Base-by-base conservation (phyloP, 148 eudicot species). In the Diospyros lotus region DNA sequence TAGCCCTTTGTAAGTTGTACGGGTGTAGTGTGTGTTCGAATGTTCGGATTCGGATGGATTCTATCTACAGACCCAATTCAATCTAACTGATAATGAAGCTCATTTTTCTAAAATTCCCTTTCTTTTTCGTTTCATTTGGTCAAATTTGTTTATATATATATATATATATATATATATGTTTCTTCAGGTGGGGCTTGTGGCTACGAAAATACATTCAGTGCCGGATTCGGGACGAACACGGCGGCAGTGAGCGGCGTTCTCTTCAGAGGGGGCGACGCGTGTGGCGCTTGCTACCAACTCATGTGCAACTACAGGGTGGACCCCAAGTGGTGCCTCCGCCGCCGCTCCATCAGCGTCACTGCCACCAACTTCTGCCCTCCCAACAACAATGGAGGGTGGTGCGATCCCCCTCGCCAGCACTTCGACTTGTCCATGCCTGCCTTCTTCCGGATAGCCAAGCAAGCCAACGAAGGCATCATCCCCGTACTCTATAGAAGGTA, bases 351-450 rank as follows among this genome's bases (percentile, higher is more conserved):
- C 46, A 86, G 86, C 1, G 80, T 92, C 3, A 88, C 95, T 0
- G 93, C 93, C 76, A 90, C 97, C 73, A 92, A 92, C 74, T 88
- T 92, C 70, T 90, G 97, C 87, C 95, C 97, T 28, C 75, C 93
- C 0, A 92, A 90, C 82, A 82, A 88, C 79, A 84, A 84, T 1
- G 93, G 93, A 2, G 97, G 97, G 62, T 90, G 97, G 95, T 92
- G 95, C 68, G 79, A 92, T 51, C 74, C 87, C 0, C 94, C 94
- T 5, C 85, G 81, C 45, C 91, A 82, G 41, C 94, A 92, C 78
- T 92, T 92, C 48, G 95, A 92, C 86, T 84, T 88, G 91, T 87
- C 95, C 7, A 77, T 78, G 85, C 87, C 91, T 3, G 83, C 97
- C 1, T 90, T 92, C 79, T 74, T 86, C 28, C 84, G 85, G 62